phyloP scores from a whole-genome alignment of 176 grass and related monocot species.

The Lolium multiflorum region DNA sequence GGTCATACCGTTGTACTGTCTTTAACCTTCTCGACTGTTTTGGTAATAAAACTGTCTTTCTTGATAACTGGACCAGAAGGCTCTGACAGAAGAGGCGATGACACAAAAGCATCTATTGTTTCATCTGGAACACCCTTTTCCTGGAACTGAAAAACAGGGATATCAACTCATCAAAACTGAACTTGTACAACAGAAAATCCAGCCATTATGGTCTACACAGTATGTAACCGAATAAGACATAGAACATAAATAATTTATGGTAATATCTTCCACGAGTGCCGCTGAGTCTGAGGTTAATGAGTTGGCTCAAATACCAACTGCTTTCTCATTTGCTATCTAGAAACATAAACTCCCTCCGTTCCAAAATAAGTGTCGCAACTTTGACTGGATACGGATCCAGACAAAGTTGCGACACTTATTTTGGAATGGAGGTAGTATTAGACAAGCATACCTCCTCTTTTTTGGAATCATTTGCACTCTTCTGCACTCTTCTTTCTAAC shows the following conservation, averaged over 20 bases:
- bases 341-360: neutral
- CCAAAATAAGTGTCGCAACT: no score
- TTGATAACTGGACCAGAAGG: conserved; percentile 41
- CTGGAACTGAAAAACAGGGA: conserved; percentile 65
- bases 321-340: neutral
- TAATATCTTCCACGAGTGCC: conserved; percentile 20
- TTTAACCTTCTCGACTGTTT: conserved; percentile 92
- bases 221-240: conserved; percentile 38
- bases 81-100: conserved; percentile 34
- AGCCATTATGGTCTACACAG: conserved; percentile 32
- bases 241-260: conserved; percentile 26
- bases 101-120: conserved; percentile 40
- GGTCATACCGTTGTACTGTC: conserved; percentile 79
- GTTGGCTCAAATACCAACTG: conserved; percentile 16
- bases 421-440: conserved; percentile 6
- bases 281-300: conserved; percentile 31
- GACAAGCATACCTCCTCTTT: conserved; percentile 70
- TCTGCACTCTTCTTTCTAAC: conserved; percentile 92
- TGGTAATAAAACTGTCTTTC: conserved; percentile 86
- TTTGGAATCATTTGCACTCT: conserved; percentile 63
- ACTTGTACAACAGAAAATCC: neutral
- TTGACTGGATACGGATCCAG: no score
- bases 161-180: conserved; percentile 22
- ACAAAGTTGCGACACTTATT: no score
- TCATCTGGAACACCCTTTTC: conserved; percentile 45